phyloP scores from a whole-genome alignment of 2,329 filamentous ascomycete species.

The Cercospora beticola region DNA sequence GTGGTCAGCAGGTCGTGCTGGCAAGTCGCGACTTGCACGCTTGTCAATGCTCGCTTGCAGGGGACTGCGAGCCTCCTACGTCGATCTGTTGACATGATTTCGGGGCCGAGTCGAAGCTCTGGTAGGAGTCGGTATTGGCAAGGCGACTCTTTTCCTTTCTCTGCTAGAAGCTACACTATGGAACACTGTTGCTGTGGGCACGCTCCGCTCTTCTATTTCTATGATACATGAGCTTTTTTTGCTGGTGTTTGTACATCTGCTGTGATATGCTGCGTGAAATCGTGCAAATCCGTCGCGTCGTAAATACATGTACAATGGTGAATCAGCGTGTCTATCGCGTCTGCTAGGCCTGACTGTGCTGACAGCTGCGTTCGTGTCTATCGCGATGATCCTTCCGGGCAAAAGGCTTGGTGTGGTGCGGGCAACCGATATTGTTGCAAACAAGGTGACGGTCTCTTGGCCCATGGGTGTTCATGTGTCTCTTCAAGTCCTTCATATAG shows the following conservation, averaged over 20 bases:
- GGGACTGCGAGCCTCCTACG: neutral
- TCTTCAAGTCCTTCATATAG: slow-evolving; percentile 8
- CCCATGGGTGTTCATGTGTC: slow-evolving; percentile 10
- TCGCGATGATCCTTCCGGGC: slow-evolving; percentile 7
- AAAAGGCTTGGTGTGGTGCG: slow-evolving; percentile 8
- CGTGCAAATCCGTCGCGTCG: neutral
- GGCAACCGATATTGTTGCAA: slow-evolving; percentile 10
- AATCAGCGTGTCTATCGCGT: neutral
- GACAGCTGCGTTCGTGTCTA: neutral
- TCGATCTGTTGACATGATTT: neutral
- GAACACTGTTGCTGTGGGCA: neutral
- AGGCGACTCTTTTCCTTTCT: neutral
- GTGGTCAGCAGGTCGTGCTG: neutral
- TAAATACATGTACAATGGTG: neutral
- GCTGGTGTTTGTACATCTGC: neutral
- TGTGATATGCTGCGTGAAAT: neutral
- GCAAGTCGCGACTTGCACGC: neutral
- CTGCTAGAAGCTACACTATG: neutral
- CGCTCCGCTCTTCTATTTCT: neutral
- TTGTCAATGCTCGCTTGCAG: neutral
- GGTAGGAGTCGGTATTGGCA: too few species aligned
- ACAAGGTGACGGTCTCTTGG: slow-evolving; percentile 9
- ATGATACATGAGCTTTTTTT: neutral
- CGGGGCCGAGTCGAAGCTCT: neutral
- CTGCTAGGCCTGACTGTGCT: neutral